Conservation (phyloP, 331 rosid genomes). For the Acacia pycnantha region DNA sequence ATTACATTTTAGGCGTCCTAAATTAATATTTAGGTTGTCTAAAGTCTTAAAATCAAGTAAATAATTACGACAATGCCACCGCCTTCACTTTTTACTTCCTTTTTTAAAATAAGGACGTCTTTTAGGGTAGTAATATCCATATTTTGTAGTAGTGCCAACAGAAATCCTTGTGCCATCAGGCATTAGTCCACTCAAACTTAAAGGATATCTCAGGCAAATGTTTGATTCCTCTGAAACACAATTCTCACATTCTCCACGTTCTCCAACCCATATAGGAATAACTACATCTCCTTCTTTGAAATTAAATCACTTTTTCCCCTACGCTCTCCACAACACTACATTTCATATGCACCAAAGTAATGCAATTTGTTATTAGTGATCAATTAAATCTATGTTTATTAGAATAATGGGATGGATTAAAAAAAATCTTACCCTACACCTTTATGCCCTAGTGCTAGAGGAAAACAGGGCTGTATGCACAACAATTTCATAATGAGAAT, state of each 20-base stretch:
- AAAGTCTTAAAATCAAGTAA: too few relatives aligned
- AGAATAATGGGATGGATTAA: too few relatives aligned
- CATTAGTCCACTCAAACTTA: not conserved
- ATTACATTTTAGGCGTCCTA: too few relatives aligned
- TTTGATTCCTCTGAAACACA: conserved; percentile 39
- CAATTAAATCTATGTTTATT: not conserved
- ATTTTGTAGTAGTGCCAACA: too few relatives aligned
- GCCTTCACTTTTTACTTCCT: too few relatives aligned
- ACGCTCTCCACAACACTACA: conserved; percentile 36
- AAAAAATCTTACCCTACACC: conserved; percentile 48
- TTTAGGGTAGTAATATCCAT: too few relatives aligned
- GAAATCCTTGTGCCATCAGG: not conserved
- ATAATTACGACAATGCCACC: too few relatives aligned
- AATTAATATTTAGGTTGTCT: too few relatives aligned
- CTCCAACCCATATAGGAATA: conserved; percentile 47
- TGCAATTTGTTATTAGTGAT: not conserved
- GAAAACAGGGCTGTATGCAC: conserved; percentile 40
- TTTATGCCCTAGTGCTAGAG: conserved; percentile 52
- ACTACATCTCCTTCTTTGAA: conserved; percentile 45
- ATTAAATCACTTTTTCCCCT: conserved; percentile 37
- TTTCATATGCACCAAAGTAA: too few relatives aligned
- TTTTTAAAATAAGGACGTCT: too few relatives aligned
- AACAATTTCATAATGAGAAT: too few relatives aligned
- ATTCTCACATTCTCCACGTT: conserved; percentile 54
- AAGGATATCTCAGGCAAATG: not conserved